A percentile compares a stretch with the other conserved stretches of the same genome.
These are phyloP conservation scores for Trametes pubescens DNA, from an alignment of 1,284 basidiomycete genomes.

Conservation along the genomic window DNA sequence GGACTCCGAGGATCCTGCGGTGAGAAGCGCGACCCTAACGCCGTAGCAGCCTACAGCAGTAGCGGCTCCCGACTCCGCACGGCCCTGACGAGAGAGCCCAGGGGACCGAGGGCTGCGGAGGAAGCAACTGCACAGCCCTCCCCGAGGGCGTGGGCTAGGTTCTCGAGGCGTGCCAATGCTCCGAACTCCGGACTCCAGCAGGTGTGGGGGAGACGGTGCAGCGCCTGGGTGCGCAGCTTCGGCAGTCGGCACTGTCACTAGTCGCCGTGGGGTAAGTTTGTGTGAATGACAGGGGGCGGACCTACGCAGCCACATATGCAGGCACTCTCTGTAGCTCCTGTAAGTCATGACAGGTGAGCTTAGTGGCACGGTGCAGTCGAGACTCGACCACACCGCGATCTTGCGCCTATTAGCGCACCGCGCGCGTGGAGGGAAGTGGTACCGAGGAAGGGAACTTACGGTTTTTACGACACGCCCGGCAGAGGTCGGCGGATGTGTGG, in stretches of 20 bases:
- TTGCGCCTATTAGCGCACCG: neutral
- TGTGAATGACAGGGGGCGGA: neutral
- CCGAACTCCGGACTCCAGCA: neutral
- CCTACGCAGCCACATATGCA: neutral
- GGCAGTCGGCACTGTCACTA: neutral
- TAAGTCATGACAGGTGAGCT: neutral
- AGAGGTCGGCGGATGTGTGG: constrained; percentile 10
- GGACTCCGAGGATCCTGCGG: constrained; percentile 13
- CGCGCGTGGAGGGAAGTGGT: neutral
- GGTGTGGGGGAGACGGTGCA: neutral
- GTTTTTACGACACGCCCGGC: constrained; percentile 16
- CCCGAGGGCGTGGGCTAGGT: constrained; percentile 4
- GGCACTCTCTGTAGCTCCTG: neutral
- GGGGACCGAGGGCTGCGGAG: constrained; percentile 1
- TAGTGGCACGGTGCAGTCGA: neutral
- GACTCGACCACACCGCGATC: neutral
- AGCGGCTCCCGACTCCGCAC: neutral
- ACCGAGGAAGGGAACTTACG: neutral
- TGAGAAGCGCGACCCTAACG: neutral
- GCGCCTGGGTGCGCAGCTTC: neutral
- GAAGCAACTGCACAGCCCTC: constrained; percentile 6
- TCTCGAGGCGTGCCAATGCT: neutral
- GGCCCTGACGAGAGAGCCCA: neutral
- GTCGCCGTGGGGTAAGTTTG: neutral
- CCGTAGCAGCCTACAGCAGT: too few species aligned